Percentiles rank a stretch among this genome's conserved stretches.
These are phyloP conservation scores for Aphanomyces euteiches DNA, from an alignment of 352 stramenopile genomes.

Conservation along the genomic window DNA sequence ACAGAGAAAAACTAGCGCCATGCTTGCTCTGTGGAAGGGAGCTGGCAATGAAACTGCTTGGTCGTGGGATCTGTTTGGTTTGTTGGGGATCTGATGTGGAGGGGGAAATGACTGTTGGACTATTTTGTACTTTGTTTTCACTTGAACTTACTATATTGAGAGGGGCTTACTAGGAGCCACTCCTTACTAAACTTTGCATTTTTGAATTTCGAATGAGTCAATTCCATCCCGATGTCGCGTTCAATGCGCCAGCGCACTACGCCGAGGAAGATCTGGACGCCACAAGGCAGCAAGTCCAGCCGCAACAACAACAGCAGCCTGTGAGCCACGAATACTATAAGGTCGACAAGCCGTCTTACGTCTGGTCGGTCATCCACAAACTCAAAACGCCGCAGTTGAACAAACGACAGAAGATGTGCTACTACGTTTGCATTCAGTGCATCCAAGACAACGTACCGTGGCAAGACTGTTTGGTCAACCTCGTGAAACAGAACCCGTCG, in stretches of 20 bases:
- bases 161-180: constrained; percentile 14
- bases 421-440: constrained; percentile 12
- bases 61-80: no score
- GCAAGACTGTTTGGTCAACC: constrained; percentile 20
- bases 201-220: constrained; percentile 1
- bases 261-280: constrained; percentile 7
- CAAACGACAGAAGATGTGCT: constrained; percentile 20
- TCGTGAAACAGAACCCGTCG: constrained; percentile 17
- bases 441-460: constrained; percentile 15
- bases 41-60: no score
- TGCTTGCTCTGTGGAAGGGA: no score
- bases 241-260: constrained; percentile 10
- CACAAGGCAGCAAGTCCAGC: not conserved
- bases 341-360: constrained; percentile 21
- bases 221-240: constrained; percentile 11
- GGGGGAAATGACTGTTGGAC: no score
- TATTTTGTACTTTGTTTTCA: constrained; percentile 1
- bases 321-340: constrained; percentile 18
- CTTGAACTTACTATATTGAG: not conserved
- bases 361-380: constrained; percentile 20
- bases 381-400: constrained; percentile 21
- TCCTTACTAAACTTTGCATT: constrained; percentile 15
- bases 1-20: no score
- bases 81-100: no score
- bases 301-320: not conserved